Base-by-base conservation (phyloP, 805 yeast genomes). In the Clavispora fructus region DNA sequence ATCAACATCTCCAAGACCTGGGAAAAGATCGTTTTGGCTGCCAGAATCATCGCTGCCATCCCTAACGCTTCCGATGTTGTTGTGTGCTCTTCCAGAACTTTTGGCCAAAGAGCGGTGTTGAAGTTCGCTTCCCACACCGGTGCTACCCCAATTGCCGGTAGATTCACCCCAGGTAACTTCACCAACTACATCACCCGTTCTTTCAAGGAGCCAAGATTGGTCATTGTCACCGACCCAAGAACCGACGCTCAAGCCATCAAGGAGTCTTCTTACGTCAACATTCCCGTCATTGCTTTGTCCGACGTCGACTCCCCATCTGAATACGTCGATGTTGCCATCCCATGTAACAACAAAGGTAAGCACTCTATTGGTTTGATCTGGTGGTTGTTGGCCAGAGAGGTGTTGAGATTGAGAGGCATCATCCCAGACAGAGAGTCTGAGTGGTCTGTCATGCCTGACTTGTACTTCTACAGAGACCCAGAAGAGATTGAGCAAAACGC, bases 391-490 rank as follows among this genome's bases (percentile, higher is more conserved):
- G 94, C 99, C 69, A 89, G 99, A 80, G 99, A 94, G 82, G 98
- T 94, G 66, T 84, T 94, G 73, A 89, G 99, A 82, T 86, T 94
- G 77, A 87, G 97, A 82, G 99, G 99, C 73, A 84, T 90, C 71
- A 77, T 94, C 64, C 90, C 95, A 72, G 86, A 87, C 88, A 90
- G 99, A 84, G 72, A 87, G 63, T 88, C 94, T 76, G 85, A 87
- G 75, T 94, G 99, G 99, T 79, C 95, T 64, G 94, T 94, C 73
- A 94, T 94, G 99, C 98, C 98, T 76, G 99, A 94, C 82, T 85
- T 94, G 77, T 94, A 91, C 91, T 94, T 94, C 91, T 94, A 94
- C 97, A 94, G 99, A 85, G 97, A 94, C 82, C 99, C 99, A 71
- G 98, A 92, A 82, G 99, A 94, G 80, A 86, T 87, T 76, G 96